Base-by-base conservation (phyloP, 192 early-diverging fungal species). In the Radiomyces spectabilis region DNA sequence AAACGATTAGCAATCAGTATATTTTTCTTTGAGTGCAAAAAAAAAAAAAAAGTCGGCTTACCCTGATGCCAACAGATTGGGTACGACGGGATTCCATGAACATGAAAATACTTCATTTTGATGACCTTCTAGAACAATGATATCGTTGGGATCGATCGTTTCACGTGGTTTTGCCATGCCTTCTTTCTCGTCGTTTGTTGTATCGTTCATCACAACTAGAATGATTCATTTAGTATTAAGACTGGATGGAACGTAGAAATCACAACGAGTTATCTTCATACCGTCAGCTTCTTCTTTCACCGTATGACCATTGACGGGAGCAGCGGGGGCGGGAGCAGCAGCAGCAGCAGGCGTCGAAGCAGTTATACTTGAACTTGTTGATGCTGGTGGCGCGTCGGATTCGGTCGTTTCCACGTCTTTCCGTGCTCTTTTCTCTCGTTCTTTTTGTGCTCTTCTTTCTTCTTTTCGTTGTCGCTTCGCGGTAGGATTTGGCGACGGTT, bases 51-150 rank as follows among this genome's bases (percentile, higher is more conserved):
- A 12, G 12, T 5, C 27, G 42, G 2, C 64, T 33, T 74, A 88
- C 84, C 90, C 90, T 38, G 87, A 79, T n/a, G 92, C 94, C 18
- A 97, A 54, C 21, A 89, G 49, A 12, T 55, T 63, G 21, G 84
- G 53, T n/a, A 73, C 43, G 0, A 57, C 49, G 5, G 89, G 85
- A 59, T 86, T 92, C 94, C 94, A 97, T 18, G 81, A 69, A 55
- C 86, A 89, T 22, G 78, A 73, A 59, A 80, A 88, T 5, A 89
- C 88, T 34, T 87, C 80, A 21, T 68, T 69, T n/a, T 78, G 61
- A 65, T 91, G 88, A 0, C 86, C 88, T 9, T 72, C 68, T 25
- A 91, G 61, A 13, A 76, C 55, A 42, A 76, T 76, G 4, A 71
- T 76, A 29, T 81, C 67, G 5, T 80, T 74, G 29, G 58, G 55